Percentiles rank a stretch among this genome's conserved stretches.
Evolutionary conservation across 73 alveolate species (phyloP).

Genomic region (Paramecium sexaurelia): DNA sequence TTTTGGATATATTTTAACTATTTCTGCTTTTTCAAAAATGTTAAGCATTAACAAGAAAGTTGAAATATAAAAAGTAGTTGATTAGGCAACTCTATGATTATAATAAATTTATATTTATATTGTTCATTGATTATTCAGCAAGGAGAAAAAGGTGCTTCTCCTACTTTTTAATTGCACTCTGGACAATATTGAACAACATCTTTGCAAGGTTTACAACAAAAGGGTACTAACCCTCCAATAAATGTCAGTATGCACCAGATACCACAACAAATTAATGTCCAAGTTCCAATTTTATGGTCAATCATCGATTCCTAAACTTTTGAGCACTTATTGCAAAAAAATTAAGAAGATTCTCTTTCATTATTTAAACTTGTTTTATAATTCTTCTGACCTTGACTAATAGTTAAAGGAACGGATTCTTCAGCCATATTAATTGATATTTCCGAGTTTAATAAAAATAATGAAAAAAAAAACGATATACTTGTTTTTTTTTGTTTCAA

Average conservation of each 20-base stretch:
- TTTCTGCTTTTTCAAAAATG: neutral
- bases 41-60: neutral
- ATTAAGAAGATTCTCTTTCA: constrained; percentile 35
- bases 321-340: constrained; percentile 14
- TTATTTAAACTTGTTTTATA: constrained; percentile 21
- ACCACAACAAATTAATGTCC: constrained; percentile 45
- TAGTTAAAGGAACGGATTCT: neutral
- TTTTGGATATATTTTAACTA: neutral
- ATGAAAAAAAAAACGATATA: neutral
- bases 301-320: neutral
- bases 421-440: neutral
- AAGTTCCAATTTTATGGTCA: constrained; percentile 22
- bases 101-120: neutral
- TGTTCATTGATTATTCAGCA: neutral
- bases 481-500: neutral
- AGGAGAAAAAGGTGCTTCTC: constrained; percentile 36
- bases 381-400: neutral
- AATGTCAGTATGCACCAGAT: constrained; percentile 25
- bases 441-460: neutral
- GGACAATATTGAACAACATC: constrained; percentile 46
- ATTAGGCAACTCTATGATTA: neutral
- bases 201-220: constrained; percentile 41
- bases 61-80: neutral
- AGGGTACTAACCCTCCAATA: constrained; percentile 51
- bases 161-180: constrained; percentile 24